Base-by-base conservation (phyloP, 2,329 filamentous ascomycete genomes). In the Podosphaera fusca region DNA sequence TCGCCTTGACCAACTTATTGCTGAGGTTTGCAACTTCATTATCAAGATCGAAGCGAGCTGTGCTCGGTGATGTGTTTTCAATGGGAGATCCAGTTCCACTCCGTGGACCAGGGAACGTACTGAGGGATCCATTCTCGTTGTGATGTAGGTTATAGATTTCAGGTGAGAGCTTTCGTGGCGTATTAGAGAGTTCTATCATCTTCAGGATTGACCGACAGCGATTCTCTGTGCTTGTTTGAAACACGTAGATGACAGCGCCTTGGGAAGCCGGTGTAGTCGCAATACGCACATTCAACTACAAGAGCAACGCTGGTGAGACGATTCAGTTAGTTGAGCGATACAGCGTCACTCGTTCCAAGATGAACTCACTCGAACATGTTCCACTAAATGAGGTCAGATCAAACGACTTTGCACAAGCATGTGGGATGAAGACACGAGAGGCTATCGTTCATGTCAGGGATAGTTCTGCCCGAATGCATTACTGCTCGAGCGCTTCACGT, bases 1-100 rank as follows among this genome's bases (percentile, higher is more conserved):
- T 95, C 50, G 92, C 90, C 66, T 92, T 90, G 64, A 98, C 90
- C 61, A 98, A 80, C 70, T 98, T 98, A 54, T 88, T 90, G 70
- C 88, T 96, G 36, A 98, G 74, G 5, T 86, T 81, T 6, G 90
- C 86, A 34, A 98, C 87, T 70, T 96, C 92, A 58, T 78, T 73
- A 61, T 75, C 75, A 30, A 81, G 70, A 58, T 79, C 78, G 4
- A 77, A 75, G 59, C 79, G 76, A 50, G 73, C 74, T 2, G 33
- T 5, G 12, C 12, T 55, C 5, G 36, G 21, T 5, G 65, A 64
- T 1, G 70, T 67, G 49, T 64, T 68, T n/a, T 46, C 64, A 59
- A 58, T 66, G 7, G 75, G 72, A 56, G 73, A 76, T 63, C 73
- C 71, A 31, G 71, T 69, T 59, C 76, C 74, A 63, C 72, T 78